Evolutionary conservation across 2,329 filamentous ascomycete genomes (phyloP).

Genomic region (Penicillium paneum): DNA sequence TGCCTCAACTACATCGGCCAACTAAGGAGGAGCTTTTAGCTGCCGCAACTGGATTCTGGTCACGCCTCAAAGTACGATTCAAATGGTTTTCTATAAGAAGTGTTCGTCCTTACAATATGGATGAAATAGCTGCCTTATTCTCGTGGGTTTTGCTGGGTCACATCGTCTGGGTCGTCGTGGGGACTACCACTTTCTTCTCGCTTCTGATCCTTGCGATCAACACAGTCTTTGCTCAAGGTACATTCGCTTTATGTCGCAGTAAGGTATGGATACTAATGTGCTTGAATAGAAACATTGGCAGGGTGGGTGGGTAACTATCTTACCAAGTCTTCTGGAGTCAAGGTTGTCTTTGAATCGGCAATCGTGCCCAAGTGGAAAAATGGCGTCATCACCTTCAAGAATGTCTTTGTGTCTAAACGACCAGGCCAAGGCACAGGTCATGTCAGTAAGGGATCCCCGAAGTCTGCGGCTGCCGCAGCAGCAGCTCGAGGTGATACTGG

Average conservation of each 20-base stretch:
- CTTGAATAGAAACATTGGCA: conserved; percentile 72
- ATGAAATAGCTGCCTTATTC: conserved; percentile 92
- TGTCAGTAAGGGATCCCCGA: conserved; percentile 88
- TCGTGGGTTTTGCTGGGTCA: conserved; percentile 96
- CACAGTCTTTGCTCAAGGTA: conserved; percentile 91
- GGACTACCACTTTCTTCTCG: conserved; percentile 96
- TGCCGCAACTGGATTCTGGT: conserved; percentile 89
- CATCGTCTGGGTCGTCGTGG: conserved; percentile 90
- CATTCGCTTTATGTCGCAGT: conserved; percentile 28
- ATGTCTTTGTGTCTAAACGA: conserved; percentile 89
- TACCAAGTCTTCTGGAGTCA: conserved; percentile 87
- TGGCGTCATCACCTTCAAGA: conserved; percentile 92
- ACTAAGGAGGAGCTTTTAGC: conserved; percentile 90
- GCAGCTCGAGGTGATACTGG: conserved; percentile 52
- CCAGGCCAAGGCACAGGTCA: conserved; percentile 78
- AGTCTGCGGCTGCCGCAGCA: conserved; percentile 76
- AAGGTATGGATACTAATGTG: background rate
- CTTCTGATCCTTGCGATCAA: conserved; percentile 87
- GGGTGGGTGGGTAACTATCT: conserved; percentile 93
- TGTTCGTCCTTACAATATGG: conserved; percentile 87
- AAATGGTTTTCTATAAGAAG: conserved; percentile 98
- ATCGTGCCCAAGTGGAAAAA: conserved; percentile 96
- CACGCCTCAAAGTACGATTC: conserved; percentile 83
- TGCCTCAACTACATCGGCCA: conserved; percentile 75
- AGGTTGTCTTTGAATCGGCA: conserved; percentile 93